phyloP scores from a whole-genome alignment of 169 alveolate genomes.

The Plasmodium relictum region DNA sequence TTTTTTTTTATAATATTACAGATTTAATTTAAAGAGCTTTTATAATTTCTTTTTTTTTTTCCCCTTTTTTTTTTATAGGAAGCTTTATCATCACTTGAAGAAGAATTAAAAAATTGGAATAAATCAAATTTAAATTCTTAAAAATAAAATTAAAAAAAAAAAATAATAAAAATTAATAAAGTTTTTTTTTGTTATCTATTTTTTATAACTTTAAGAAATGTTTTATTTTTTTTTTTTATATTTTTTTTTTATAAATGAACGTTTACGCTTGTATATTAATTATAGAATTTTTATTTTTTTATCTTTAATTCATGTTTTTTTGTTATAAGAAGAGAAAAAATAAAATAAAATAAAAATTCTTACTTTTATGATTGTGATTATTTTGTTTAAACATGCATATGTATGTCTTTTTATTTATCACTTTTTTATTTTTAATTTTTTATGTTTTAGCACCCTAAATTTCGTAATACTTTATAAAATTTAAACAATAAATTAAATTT shows the following conservation, averaged over 20 bases:
- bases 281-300: no score
- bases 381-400: no score
- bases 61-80: constrained; percentile 38
- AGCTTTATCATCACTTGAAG: constrained; percentile 59
- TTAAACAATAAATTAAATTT: no score
- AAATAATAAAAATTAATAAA: not conserved
- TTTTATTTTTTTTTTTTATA: not conserved
- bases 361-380: no score
- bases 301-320: no score
- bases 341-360: no score
- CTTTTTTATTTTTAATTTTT: no score
- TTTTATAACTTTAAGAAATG: not conserved
- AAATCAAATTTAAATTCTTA: constrained; percentile 13
- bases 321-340: no score
- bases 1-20: not conserved
- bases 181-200: not conserved
- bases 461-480: no score
- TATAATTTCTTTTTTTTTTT: not conserved
- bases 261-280: no score
- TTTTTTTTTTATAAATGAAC: not conserved
- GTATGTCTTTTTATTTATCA: no score
- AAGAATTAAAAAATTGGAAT: constrained; percentile 64
- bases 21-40: not conserved
- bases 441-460: no score
- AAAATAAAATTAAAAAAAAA: not conserved